Conservation (phyloP, 441 rosid genomes). For the Eruca vesicaria region DNA sequence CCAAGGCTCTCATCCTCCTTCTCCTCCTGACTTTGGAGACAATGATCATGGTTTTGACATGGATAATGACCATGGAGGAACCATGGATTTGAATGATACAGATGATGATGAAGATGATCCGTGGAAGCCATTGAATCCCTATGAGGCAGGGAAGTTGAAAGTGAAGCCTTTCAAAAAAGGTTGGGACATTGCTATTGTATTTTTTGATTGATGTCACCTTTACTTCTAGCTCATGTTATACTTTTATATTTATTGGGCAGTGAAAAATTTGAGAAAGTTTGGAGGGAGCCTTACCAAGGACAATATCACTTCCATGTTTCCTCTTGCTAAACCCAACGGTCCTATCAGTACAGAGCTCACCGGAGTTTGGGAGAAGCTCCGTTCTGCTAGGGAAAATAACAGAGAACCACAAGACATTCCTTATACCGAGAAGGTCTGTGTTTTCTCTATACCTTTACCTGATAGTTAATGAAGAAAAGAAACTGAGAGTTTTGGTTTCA, state of each 20-base stretch:
- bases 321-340: slow-evolving; percentile 71
- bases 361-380: slow-evolving; percentile 59
- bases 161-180: slow-evolving; percentile 86
- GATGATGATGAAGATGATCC: slow-evolving; percentile 71
- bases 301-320: slow-evolving; percentile 52
- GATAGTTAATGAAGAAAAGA: background rate
- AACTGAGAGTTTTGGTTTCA: slow-evolving; percentile 36
- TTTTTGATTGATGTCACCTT: slow-evolving; percentile 16
- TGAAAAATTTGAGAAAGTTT: slow-evolving; percentile 55
- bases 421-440: slow-evolving; percentile 56
- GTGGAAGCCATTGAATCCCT: slow-evolving; percentile 92
- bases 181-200: slow-evolving; percentile 28
- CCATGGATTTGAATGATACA: slow-evolving; percentile 50
- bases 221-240: slow-evolving; percentile 25
- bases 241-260: slow-evolving; percentile 42
- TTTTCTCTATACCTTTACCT: slow-evolving; percentile 11
- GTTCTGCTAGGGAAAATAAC: slow-evolving; percentile 25
- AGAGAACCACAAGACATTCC: slow-evolving; percentile 40
- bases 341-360: slow-evolving; percentile 69
- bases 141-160: slow-evolving; percentile 86
- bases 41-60: slow-evolving; percentile 46
- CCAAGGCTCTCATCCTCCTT: slow-evolving; percentile 37
- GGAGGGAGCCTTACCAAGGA: slow-evolving; percentile 35
- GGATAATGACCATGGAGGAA: slow-evolving; percentile 53
- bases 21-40: slow-evolving; percentile 37